Percentiles rank a stretch among this genome's conserved stretches.
These are phyloP conservation scores for Candida anutae DNA, from an alignment of 1,139 yeast species.

Conservation along the genomic window DNA sequence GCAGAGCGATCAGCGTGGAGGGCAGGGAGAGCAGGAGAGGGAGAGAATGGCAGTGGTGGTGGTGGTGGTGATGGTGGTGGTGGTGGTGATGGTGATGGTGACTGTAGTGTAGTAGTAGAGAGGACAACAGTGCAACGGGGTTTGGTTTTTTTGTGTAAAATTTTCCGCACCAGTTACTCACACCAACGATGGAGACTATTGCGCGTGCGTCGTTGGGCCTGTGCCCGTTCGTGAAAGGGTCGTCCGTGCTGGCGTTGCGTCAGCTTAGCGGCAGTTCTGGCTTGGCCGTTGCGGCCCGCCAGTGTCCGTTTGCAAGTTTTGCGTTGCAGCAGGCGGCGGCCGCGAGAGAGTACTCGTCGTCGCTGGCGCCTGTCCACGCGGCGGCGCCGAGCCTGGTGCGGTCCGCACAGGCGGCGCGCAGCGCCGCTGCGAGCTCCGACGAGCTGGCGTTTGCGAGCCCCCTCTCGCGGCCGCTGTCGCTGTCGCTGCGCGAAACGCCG, in stretches of 20 bases:
- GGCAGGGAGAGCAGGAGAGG: no score
- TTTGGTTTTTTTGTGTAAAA: no score
- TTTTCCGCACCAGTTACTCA: no score
- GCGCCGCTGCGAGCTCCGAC: constrained; percentile 4
- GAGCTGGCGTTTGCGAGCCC: constrained; percentile 21
- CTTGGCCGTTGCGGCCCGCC: constrained; percentile 56
- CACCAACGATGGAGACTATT: constrained; percentile 63
- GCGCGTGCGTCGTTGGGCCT: constrained; percentile 71
- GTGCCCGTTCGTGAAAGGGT: constrained; percentile 79
- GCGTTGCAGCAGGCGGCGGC: constrained; percentile 42
- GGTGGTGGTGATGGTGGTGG: no score
- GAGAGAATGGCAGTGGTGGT: no score
- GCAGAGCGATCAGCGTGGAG: no score
- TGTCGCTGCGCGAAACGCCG: constrained; percentile 31
- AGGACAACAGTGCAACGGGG: no score
- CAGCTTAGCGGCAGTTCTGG: constrained; percentile 36
- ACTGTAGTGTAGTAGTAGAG: no score
- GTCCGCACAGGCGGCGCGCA: constrained; percentile 10
- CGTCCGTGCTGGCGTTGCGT: constrained; percentile 56
- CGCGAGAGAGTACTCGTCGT: constrained; percentile 45
- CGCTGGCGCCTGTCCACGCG: constrained; percentile 46
- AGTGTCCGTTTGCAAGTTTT: constrained; percentile 84
- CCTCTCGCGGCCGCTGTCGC: constrained; percentile 25
- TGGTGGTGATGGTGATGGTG: no score
- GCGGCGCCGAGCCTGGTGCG: constrained; percentile 22